Percentiles rank a stretch among this genome's conserved stretches.
phyloP scores from a whole-genome alignment of 331 rosid species.

The Spiraea crenata region DNA sequence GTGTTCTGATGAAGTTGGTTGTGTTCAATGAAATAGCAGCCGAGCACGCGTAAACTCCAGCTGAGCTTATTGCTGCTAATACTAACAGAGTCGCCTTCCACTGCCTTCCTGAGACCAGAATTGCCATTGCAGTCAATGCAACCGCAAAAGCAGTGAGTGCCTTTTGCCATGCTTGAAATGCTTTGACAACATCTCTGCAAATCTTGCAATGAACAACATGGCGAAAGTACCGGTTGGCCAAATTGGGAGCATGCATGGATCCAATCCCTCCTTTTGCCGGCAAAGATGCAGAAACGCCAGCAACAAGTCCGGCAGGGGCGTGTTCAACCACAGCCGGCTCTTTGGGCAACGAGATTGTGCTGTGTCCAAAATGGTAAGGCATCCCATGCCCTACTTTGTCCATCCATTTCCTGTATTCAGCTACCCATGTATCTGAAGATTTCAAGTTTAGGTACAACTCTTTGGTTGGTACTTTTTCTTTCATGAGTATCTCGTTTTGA shows the following conservation, averaged over 20 bases:
- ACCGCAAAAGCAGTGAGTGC: conserved; percentile 55
- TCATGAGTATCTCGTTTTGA: conserved; percentile 77
- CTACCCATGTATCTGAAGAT: conserved; percentile 93
- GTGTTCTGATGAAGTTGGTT: conserved; percentile 80
- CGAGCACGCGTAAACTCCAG: conserved; percentile 72
- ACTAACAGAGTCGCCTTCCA: conserved; percentile 64
- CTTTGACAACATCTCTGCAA: conserved; percentile 68
- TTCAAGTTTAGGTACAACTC: conserved; percentile 71
- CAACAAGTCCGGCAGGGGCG: conserved; percentile 84
- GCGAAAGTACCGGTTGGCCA: conserved; percentile 79
- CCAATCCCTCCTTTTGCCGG: conserved; percentile 92
- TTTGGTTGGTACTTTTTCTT: conserved; percentile 81
- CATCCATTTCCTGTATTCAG: conserved; percentile 95
- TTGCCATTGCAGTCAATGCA: conserved; percentile 51
- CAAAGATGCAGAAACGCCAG: conserved; percentile 63
- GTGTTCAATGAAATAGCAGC: conserved; percentile 68
- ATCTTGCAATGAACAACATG: conserved; percentile 83
- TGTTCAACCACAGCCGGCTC: conserved; percentile 93
- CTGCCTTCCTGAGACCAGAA: conserved; percentile 64
- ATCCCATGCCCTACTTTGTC: conserved; percentile 97
- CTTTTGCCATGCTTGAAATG: conserved; percentile 71
- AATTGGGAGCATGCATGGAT: conserved; percentile 73
- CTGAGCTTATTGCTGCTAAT: conserved; percentile 53
- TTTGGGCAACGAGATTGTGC: conserved; percentile 73
- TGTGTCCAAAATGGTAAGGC: conserved; percentile 96